A percentile compares a stretch with the other conserved stretches of the same genome.
Evolutionary conservation across 1,284 basidiomycete species (phyloP).

Genomic region (Microbotryomycetes sp.): DNA sequence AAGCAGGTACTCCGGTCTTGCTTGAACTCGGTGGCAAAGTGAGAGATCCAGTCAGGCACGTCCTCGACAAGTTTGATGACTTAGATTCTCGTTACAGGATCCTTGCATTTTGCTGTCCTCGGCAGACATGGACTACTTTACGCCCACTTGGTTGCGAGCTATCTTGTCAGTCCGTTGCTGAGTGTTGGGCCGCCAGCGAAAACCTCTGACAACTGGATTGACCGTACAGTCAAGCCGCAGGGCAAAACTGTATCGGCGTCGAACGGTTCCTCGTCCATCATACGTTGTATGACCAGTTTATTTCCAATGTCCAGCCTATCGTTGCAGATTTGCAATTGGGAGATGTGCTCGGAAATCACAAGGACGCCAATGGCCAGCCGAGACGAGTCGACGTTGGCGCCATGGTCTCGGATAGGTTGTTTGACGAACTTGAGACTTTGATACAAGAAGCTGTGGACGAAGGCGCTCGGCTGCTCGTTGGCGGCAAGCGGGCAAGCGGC

Average conservation of each 20-base stretch:
- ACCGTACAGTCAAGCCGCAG: constrained; percentile 69
- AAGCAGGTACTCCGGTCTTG: constrained; percentile 29
- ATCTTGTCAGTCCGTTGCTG: constrained; percentile 60
- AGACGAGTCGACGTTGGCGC: constrained; percentile 63
- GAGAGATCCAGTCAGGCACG: neutral
- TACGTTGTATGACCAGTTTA: constrained; percentile 64
- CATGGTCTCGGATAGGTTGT: constrained; percentile 65
- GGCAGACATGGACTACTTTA: constrained; percentile 46
- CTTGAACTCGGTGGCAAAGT: constrained; percentile 36
- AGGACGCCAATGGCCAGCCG: constrained; percentile 32
- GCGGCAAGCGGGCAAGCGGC: constrained; percentile 51
- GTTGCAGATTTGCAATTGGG: constrained; percentile 60
- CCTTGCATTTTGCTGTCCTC: constrained; percentile 48
- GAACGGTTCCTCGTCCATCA: constrained; percentile 83
- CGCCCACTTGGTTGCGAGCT: constrained; percentile 63
- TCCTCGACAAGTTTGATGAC: neutral
- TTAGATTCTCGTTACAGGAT: constrained; percentile 39
- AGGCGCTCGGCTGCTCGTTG: constrained; percentile 64
- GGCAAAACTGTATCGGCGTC: constrained; percentile 95
- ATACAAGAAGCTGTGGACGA: constrained; percentile 62
- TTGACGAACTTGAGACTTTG: constrained; percentile 61
- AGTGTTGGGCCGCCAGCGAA: neutral
- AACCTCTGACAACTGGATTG: neutral
- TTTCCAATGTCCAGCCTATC: constrained; percentile 56
- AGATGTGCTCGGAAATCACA: constrained; percentile 30